Conservation (phyloP, 2,329 filamentous ascomycete species). For the Fusarium liriodendri region DNA sequence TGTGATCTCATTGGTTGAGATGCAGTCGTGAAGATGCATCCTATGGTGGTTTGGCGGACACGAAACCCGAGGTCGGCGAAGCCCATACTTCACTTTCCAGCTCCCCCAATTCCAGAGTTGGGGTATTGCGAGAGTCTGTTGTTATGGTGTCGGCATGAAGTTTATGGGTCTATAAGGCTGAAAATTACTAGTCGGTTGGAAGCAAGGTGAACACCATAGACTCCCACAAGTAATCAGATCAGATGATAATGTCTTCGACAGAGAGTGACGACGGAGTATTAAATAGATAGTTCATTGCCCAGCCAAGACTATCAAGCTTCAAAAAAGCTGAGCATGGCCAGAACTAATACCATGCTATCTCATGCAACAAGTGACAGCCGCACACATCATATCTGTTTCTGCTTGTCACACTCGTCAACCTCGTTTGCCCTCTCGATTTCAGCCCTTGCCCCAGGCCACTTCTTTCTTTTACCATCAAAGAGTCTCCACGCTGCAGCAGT, state of each 20-base stretch:
- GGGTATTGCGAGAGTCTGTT: not conserved
- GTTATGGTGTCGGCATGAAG: too few species aligned
- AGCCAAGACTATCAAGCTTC: not conserved
- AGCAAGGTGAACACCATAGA: too few species aligned
- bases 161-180: too few species aligned
- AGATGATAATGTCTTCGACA: not conserved
- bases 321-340: not conserved
- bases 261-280: not conserved
- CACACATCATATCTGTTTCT: not conserved
- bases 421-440: not conserved
- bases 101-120: not conserved
- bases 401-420: not conserved
- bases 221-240: not conserved
- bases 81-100: not conserved
- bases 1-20: not conserved
- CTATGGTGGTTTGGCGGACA: not conserved
- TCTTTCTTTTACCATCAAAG: not conserved
- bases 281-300: not conserved
- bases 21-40: not conserved
- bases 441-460: not conserved
- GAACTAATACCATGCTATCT: not conserved
- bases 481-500: conserved; percentile 19
- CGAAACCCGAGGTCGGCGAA: not conserved
- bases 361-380: not conserved
- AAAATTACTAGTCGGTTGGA: too few species aligned